phyloP scores from a whole-genome alignment of 768 basidiomycete genomes.

The Boletus rubescentipes region DNA sequence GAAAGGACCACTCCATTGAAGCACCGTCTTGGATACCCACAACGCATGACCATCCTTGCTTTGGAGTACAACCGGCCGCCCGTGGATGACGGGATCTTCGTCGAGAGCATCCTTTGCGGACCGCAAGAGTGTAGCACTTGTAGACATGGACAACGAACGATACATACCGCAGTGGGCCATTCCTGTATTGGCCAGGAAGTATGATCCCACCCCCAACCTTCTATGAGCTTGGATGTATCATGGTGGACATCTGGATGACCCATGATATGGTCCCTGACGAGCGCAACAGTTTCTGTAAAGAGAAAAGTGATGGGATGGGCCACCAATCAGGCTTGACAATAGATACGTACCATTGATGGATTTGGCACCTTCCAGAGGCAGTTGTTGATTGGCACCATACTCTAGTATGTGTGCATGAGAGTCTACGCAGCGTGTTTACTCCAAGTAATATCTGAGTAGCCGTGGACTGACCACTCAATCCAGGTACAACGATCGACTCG shows the following conservation, averaged over 20 bases:
- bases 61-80: slow-evolving; percentile 72
- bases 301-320: not conserved
- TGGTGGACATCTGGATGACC: slow-evolving; percentile 53
- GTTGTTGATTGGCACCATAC: slow-evolving; percentile 65
- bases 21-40: slow-evolving; percentile 73
- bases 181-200: slow-evolving; percentile 60
- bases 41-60: slow-evolving; percentile 88
- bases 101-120: slow-evolving; percentile 67
- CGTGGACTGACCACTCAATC: slow-evolving; percentile 58
- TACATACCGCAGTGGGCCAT: slow-evolving; percentile 70
- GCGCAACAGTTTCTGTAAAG: slow-evolving; percentile 55
- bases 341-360: slow-evolving; percentile 50
- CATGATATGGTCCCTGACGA: slow-evolving; percentile 61
- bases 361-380: slow-evolving; percentile 62
- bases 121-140: not conserved
- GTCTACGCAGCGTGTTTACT: slow-evolving; percentile 42
- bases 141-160: not conserved
- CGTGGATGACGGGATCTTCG: slow-evolving; percentile 60
- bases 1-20: slow-evolving; percentile 58
- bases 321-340: not conserved
- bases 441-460: not conserved
- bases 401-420: slow-evolving; percentile 79
- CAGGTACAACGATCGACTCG: slow-evolving; percentile 68
- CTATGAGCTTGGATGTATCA: slow-evolving; percentile 61
- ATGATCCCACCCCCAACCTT: slow-evolving; percentile 92